These are phyloP conservation scores for Talaromyces wortmannii DNA, from an alignment of 495 filamentous ascomycete genomes.

Conservation along the genomic window DNA sequence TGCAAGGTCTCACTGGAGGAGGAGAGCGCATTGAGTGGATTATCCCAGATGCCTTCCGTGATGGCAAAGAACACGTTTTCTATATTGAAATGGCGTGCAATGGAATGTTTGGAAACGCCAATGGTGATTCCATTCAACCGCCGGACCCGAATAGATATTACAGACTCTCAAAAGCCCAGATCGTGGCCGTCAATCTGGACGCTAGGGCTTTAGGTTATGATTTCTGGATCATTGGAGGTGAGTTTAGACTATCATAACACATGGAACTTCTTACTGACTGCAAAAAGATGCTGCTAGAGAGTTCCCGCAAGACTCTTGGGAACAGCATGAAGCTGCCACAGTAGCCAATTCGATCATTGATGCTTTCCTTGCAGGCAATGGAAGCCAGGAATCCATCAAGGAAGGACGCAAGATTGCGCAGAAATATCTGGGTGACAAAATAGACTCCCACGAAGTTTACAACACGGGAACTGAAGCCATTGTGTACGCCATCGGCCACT, in stretches of 20 bases:
- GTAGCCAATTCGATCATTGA: conserved; percentile 84
- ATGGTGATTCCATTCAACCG: conserved; percentile 83
- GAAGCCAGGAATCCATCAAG: conserved; percentile 66
- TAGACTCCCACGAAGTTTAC: conserved; percentile 82
- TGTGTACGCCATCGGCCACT: conserved; percentile 88
- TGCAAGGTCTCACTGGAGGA: conserved; percentile 90
- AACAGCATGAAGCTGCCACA: conserved; percentile 78
- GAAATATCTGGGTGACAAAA: conserved; percentile 71
- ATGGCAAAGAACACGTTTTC: conserved; percentile 80
- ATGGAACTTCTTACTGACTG: background rate
- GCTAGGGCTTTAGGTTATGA: conserved; percentile 81
- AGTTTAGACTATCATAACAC: background rate
- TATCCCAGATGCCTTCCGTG: conserved; percentile 68
- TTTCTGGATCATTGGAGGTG: conserved; percentile 83
- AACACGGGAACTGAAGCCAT: conserved; percentile 62
- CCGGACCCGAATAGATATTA: conserved; percentile 78
- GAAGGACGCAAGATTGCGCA: conserved; percentile 75
- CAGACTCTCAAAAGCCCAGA: conserved; percentile 69
- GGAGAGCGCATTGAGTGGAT: conserved; percentile 89
- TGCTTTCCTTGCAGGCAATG: conserved; percentile 71
- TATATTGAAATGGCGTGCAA: conserved; percentile 99
- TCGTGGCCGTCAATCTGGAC: conserved; percentile 81
- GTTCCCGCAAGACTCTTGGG: conserved; percentile 74
- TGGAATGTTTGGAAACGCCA: conserved; percentile 94
- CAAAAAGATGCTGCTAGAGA: conserved; percentile 64